Base-by-base conservation (phyloP, 768 basidiomycete species). In the Suillus sp. region DNA sequence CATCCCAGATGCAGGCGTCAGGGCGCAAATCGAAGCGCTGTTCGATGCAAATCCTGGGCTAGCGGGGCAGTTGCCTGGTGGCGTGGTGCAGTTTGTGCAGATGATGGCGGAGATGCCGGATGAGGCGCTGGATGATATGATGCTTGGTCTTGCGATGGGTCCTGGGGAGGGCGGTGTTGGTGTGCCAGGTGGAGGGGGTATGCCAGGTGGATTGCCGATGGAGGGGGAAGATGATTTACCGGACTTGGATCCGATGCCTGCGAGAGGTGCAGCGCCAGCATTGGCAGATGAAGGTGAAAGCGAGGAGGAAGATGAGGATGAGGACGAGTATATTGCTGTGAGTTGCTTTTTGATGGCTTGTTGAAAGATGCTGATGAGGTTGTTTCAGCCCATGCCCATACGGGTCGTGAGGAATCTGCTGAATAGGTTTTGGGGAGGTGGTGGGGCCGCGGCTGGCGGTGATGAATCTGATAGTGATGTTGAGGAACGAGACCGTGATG, bases 11-110 rank as follows among this genome's bases (percentile, higher is more conserved):
- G 77, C 77, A 4, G 83, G 76, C 8, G 79, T 86, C 54, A 79
- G 89, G 35, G 77, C 77, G 16, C 88, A 90, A 67, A 72, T 91
- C 0, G 78, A 88, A 74, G 85, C 84, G 25, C 79, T 89, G 62
- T 87, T 84, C 64, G 82, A 84, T 61, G 88, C 80, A 25, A 77
- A 86, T 66, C 84, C 86, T 9, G 74, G 77, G 13, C 73, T 92
- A 14, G 81, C 79, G 18, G 79, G 78, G 38, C 82, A 84, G 64
- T 85, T 90, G 62, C 88, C 85, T 0, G 89, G 85, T 0, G 90
- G 89, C 1, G 74, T 89, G n/a, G 74, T 85, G 25, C 84, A 89
- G 68, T 86, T 90, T 66, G 82, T 83, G 25, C 84, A 87, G 71
- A 74, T 81, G 70, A 77, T 84, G 45, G 84, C 72, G 25, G 81